Conservation (phyloP, 352 stramenopile genomes). For the Phytophthora sojae region DNA sequence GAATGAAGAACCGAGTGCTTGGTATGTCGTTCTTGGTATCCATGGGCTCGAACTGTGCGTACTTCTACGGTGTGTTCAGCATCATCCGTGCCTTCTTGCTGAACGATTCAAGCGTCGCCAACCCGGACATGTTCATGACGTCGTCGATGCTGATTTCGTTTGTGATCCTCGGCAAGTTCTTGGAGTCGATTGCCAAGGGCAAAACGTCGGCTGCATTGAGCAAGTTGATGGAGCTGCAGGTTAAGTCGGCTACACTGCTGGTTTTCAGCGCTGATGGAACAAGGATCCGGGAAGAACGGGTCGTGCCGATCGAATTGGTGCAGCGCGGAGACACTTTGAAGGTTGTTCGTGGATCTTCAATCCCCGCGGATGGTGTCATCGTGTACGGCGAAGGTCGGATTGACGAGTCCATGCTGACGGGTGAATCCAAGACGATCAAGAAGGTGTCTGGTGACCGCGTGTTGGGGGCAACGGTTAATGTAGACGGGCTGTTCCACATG, state of each 20-base stretch:
- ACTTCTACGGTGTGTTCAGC: constrained; percentile 95
- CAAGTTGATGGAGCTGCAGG: constrained; percentile 96
- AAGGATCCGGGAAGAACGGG: constrained; percentile 72
- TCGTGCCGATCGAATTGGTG: constrained; percentile 89
- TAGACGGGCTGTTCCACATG: constrained; percentile 93
- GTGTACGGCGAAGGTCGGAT: constrained; percentile 91
- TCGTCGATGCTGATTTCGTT: constrained; percentile 98
- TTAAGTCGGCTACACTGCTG: constrained; percentile 95
- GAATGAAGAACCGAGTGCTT: constrained; percentile 87
- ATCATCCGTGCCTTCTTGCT: constrained; percentile 77
- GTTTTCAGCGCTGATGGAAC: constrained; percentile 70
- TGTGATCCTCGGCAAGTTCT: constrained; percentile 98
- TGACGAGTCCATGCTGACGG: constrained; percentile 96
- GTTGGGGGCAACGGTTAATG: constrained; percentile 93
- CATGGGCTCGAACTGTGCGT: constrained; percentile 96
- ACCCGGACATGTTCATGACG: constrained; percentile 97
- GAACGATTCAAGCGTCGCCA: constrained; percentile 71
- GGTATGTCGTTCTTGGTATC: constrained; percentile 98
- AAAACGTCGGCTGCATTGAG: constrained; percentile 96
- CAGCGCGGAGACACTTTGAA: constrained; percentile 94
- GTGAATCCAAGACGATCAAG: constrained; percentile 94
- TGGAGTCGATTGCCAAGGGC: constrained; percentile 94
- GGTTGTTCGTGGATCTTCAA: constrained; percentile 91
- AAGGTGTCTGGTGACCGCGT: constrained; percentile 91
- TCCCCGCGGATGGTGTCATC: constrained; percentile 95